These are phyloP conservation scores for Aphanomyces euteiches DNA, from an alignment of 352 stramenopile genomes.

Conservation along the genomic window DNA sequence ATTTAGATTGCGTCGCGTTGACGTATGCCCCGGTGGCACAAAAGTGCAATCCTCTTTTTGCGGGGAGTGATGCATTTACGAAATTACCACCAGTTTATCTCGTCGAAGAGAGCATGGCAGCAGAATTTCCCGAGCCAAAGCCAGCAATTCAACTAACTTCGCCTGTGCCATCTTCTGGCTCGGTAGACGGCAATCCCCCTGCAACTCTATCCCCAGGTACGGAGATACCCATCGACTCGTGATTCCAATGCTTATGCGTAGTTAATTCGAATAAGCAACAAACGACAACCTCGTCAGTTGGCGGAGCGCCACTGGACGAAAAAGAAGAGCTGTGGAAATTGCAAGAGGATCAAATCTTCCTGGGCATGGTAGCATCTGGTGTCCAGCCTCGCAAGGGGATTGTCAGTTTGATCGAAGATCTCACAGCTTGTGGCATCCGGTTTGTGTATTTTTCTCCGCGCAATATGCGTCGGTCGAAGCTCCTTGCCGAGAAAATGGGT, in stretches of 20 bases:
- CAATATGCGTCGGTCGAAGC: constrained; percentile 97
- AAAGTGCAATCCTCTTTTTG: constrained; percentile 64
- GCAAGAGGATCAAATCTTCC: constrained; percentile 95
- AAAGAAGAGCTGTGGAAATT: constrained; percentile 52
- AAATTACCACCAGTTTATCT: constrained; percentile 73
- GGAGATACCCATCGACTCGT: no score
- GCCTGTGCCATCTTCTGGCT: no score
- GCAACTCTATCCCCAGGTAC: no score
- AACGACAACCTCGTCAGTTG: constrained; percentile 13
- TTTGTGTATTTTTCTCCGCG: constrained; percentile 99
- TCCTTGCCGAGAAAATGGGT: constrained; percentile 97
- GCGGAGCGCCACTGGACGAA: background rate
- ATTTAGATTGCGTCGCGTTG: constrained; percentile 80
- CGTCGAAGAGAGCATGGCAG: constrained; percentile 56
- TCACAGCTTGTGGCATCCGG: constrained; percentile 92
- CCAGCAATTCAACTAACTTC: no score
- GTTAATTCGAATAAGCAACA: background rate
- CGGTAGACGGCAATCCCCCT: no score
- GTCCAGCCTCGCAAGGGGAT: constrained; percentile 94
- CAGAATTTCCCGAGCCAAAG: no score
- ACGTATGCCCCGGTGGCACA: constrained; percentile 74
- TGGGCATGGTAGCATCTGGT: constrained; percentile 94
- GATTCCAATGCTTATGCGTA: no score
- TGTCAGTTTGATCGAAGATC: constrained; percentile 92
- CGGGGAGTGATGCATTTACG: constrained; percentile 28